Conservation (phyloP, 2,329 filamentous ascomycete genomes). For the Hysterium pulicare region DNA sequence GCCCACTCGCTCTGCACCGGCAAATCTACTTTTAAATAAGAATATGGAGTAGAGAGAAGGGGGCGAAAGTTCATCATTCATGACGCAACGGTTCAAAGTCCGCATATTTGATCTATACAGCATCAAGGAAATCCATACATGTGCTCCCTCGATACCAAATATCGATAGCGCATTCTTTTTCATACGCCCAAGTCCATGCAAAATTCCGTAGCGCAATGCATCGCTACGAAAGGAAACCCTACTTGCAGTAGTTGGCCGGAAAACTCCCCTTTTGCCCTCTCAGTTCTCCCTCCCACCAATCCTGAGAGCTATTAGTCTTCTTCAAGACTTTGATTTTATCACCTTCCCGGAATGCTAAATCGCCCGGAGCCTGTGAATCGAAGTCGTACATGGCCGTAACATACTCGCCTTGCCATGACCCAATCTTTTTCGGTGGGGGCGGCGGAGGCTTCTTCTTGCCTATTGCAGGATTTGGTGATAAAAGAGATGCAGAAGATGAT, state of each 20-base stretch:
- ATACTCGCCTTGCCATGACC: conserved; percentile 51
- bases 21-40: no score
- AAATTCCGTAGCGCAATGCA: no score
- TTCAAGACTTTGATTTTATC: conserved; percentile 74
- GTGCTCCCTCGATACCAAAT: no score
- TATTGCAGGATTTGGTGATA: conserved; percentile 42
- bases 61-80: no score
- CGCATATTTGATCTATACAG: no score
- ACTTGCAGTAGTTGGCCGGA: conserved; percentile 76
- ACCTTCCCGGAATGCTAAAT: conserved; percentile 72
- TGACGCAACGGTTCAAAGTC: no score
- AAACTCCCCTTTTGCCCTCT: conserved; percentile 67
- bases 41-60: no score
- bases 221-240: neutral
- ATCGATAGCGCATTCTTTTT: no score
- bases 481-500: conserved; percentile 35
- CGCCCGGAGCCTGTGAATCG: conserved; percentile 64
- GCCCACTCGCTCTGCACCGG: no score
- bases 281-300: conserved; percentile 85
- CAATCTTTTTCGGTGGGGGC: conserved; percentile 60
- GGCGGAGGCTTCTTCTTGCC: conserved; percentile 74
- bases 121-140: no score
- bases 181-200: no score
- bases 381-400: conserved; percentile 76
- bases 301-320: conserved; percentile 75